Percentiles rank a stretch among this genome's conserved stretches.
Conservation (phyloP, 805 yeast genomes). For the Lipomyces starkeyi region DNA sequence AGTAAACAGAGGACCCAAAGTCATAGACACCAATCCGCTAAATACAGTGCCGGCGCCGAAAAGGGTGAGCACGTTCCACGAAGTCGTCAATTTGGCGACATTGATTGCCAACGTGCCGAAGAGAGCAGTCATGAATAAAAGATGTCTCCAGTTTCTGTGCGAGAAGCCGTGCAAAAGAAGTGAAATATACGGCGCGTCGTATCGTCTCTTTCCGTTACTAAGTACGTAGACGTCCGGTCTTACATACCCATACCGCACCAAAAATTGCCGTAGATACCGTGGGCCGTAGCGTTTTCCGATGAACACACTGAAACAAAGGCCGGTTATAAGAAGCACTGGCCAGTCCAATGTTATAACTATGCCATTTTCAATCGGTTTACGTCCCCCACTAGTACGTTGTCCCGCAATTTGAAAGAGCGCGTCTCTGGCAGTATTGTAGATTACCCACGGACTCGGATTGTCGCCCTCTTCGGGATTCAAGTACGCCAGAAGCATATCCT, state of each 20-base stretch:
- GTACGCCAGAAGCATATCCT: background rate
- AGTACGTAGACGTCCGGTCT: constrained; percentile 15
- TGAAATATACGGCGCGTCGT: constrained; percentile 14
- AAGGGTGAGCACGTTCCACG: constrained; percentile 1
- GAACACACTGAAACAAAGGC: background rate
- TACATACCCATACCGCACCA: constrained; percentile 14
- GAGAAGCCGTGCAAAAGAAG: constrained; percentile 2
- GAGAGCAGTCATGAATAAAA: background rate
- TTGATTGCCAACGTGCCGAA: background rate
- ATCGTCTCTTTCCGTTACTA: background rate
- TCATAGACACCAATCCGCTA: constrained; percentile 4
- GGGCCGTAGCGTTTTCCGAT: constrained; percentile 16
- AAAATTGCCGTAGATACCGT: constrained; percentile 1
- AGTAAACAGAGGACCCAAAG: background rate
- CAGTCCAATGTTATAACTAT: background rate
- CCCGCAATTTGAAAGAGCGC: constrained; percentile 4
- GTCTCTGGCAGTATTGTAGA: constrained; percentile 5
- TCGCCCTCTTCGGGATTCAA: background rate
- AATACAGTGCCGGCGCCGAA: constrained; percentile 6
- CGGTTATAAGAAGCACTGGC: background rate
- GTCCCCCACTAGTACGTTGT: background rate
- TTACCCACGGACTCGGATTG: background rate
- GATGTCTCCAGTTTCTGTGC: constrained; percentile 10
- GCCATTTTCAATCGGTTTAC: background rate
- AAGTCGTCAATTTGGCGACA: background rate